Conservation (phyloP, 495 filamentous ascomycete genomes). For the Xylaria flabelliformis region DNA sequence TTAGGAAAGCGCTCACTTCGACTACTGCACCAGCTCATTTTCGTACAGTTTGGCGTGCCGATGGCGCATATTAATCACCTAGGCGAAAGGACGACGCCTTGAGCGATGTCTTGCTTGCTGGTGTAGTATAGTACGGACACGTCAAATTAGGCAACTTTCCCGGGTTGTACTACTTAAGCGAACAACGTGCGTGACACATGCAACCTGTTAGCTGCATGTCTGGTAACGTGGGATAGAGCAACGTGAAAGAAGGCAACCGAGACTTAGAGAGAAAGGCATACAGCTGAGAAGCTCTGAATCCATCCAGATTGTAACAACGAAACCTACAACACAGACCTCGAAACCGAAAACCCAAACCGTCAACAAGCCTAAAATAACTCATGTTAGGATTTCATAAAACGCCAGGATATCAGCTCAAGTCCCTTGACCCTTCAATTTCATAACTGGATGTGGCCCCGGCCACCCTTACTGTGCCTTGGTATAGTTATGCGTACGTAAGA, state of each 20-base stretch:
- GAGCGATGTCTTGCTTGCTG: not conserved
- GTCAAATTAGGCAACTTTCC: slow-evolving; percentile 9
- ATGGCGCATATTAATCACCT: not conserved
- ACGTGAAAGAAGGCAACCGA: not conserved
- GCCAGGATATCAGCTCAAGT: not conserved
- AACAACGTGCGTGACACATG: slow-evolving; percentile 13
- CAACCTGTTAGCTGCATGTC: slow-evolving; percentile 13
- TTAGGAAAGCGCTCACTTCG: slow-evolving; percentile 1
- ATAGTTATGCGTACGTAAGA: not conserved
- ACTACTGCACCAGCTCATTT: not conserved
- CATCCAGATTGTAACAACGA: not conserved
- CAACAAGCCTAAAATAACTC: not conserved
- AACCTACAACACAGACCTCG: not conserved
- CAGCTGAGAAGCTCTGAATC: not conserved
- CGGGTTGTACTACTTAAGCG: not conserved
- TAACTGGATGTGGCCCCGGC: not conserved
- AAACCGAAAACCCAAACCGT: not conserved
- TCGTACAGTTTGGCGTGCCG: not conserved
- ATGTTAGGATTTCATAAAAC: not conserved
- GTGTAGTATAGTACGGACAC: no score
- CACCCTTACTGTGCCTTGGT: not conserved
- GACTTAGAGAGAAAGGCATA: not conserved
- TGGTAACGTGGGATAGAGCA: slow-evolving; percentile 9
- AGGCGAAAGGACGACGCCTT: not conserved
- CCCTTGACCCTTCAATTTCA: not conserved